Conservation (phyloP, 768 basidiomycete genomes). For the Scleroderma bovista region DNA sequence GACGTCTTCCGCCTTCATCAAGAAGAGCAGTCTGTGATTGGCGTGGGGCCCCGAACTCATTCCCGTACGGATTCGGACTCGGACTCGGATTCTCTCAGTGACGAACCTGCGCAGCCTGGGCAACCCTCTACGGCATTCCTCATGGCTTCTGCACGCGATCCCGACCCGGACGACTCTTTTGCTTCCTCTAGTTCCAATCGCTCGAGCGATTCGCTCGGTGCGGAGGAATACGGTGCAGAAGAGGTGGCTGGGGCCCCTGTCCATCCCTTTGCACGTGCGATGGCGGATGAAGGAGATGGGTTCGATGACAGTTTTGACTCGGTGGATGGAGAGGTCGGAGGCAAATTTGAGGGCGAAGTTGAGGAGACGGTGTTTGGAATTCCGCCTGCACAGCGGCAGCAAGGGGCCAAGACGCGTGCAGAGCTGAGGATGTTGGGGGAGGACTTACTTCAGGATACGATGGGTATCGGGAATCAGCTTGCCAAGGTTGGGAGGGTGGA, state of each 20-base stretch:
- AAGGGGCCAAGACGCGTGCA: slow-evolving; percentile 15
- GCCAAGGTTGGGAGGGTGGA: slow-evolving; percentile 45
- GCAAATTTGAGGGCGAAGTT: slow-evolving; percentile 20
- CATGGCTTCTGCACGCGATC: slow-evolving; percentile 43
- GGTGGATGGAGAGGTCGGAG: slow-evolving; percentile 38
- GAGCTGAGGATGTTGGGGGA: slow-evolving; percentile 56
- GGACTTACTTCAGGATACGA: slow-evolving; percentile 58
- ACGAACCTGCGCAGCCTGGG: slow-evolving; percentile 48
- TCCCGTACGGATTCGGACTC: slow-evolving; percentile 39
- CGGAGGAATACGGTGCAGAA: slow-evolving; percentile 33
- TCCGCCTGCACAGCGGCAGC: slow-evolving; percentile 45
- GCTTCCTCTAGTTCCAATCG: slow-evolving; percentile 52
- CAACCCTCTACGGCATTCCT: slow-evolving; percentile 72
- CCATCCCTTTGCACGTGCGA: slow-evolving; percentile 53
- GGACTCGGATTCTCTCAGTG: slow-evolving; percentile 56
- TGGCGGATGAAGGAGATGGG: slow-evolving; percentile 28
- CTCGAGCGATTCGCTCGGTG: slow-evolving; percentile 52
- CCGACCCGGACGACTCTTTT: slow-evolving; percentile 30
- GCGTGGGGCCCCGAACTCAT: slow-evolving; percentile 5
- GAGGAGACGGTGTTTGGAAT: slow-evolving; percentile 75
- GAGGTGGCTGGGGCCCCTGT: slow-evolving; percentile 39
- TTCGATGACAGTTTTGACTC: slow-evolving; percentile 53
- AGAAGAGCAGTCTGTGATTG: slow-evolving; percentile 17
- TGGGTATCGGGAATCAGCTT: slow-evolving; percentile 51
- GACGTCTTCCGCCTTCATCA: slow-evolving; percentile 23